phyloP scores from a whole-genome alignment of 805 yeast species.

The Candida xyloterini region DNA sequence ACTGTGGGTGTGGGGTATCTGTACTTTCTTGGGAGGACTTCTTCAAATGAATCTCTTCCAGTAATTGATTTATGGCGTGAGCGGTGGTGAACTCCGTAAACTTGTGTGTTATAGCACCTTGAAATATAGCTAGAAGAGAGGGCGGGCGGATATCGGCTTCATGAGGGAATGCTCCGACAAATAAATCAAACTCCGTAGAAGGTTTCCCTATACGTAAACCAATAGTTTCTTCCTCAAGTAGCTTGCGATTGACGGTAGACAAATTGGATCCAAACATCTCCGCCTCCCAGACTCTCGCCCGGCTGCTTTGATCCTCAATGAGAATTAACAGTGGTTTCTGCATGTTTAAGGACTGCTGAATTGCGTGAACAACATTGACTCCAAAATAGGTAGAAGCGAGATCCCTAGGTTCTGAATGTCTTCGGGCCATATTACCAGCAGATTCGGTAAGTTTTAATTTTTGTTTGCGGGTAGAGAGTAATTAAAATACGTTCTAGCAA shows the following conservation, averaged over 20 bases:
- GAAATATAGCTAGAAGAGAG: conserved; percentile 51
- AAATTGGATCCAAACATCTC: conserved; percentile 19
- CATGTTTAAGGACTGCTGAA: conserved; percentile 35
- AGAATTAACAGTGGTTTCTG: conserved; percentile 41
- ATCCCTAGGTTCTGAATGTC: background rate
- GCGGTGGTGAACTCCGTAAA: conserved; percentile 35
- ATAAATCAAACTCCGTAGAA: conserved; percentile 43
- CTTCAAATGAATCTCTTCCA: conserved; percentile 14
- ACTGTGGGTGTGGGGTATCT: no score
- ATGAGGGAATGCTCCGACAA: conserved; percentile 54
- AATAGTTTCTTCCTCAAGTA: conserved; percentile 32
- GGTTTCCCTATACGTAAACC: conserved; percentile 40
- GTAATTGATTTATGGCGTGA: conserved; percentile 29
- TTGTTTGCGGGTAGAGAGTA: background rate
- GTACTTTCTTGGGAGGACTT: no score
- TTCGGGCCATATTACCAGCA: background rate
- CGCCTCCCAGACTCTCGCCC: conserved; percentile 25
- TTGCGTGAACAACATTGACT: conserved; percentile 34
- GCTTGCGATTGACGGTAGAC: conserved; percentile 17
- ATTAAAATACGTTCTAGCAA: no score
- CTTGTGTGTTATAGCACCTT: conserved; percentile 44
- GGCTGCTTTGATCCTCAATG: conserved; percentile 25
- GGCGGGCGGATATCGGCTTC: conserved; percentile 43
- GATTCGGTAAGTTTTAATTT: background rate
- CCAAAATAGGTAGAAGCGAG: conserved; percentile 11